These are phyloP conservation scores for Pythium pyrilobum DNA, from an alignment of 352 stramenopile species.

Conservation along the genomic window DNA sequence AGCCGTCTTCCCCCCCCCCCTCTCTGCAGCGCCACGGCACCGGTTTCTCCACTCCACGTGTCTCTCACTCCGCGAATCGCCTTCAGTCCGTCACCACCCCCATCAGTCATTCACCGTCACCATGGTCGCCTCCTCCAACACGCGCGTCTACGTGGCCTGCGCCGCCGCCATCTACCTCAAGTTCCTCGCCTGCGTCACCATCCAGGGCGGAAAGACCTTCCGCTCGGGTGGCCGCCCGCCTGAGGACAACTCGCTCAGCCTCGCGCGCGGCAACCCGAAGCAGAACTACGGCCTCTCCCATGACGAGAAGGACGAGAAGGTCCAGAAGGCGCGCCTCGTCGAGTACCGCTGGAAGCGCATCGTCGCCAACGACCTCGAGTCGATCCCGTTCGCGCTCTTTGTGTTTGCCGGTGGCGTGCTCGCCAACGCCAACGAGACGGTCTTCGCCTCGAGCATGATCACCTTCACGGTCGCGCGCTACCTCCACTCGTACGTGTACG, in stretches of 20 bases:
- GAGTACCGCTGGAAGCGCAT: conserved; percentile 44
- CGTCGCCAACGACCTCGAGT: conserved; percentile 47
- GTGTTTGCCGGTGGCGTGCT: conserved; percentile 32
- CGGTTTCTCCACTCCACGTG: too few species aligned
- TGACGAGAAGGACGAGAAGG: conserved; percentile 28
- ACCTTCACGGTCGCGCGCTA: conserved; percentile 30
- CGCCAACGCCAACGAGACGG: conserved; percentile 4
- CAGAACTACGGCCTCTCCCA: conserved; percentile 26
- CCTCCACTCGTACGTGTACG: conserved; percentile 37
- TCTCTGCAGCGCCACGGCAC: too few species aligned
- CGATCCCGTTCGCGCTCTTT: conserved; percentile 37
- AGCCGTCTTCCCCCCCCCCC: too few species aligned
- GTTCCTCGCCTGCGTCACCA: conserved; percentile 25
- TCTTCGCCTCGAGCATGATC: conserved; percentile 17
- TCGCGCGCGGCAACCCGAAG: conserved; percentile 8
- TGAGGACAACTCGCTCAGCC: conserved; percentile 22
- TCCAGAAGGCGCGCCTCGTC: conserved; percentile 14
- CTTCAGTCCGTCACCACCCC: too few species aligned
- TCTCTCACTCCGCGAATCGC: too few species aligned
- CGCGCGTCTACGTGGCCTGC: conserved; percentile 1
- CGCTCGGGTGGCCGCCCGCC: conserved; percentile 23
- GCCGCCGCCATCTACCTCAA: conserved; percentile 16
- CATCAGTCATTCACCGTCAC: too few species aligned
- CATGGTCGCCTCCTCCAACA: not conserved
- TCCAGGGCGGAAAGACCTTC: conserved; percentile 32